Evolutionary conservation across 768 basidiomycete species (phyloP).

Genomic region (Suillus subaureus): DNA sequence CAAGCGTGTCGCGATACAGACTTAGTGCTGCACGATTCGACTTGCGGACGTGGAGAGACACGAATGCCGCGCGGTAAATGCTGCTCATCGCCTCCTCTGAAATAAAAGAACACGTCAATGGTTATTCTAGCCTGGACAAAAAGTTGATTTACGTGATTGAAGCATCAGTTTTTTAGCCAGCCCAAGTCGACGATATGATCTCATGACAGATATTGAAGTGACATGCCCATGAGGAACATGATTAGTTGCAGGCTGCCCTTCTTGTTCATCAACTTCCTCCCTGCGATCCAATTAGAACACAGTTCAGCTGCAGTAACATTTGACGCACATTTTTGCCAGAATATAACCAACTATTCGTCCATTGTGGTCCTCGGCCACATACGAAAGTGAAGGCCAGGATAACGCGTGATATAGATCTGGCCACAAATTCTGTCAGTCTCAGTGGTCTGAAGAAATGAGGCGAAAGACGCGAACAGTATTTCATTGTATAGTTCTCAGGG

Average conservation of each 20-base stretch:
- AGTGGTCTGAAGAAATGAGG: not conserved
- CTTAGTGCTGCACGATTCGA: slow-evolving; percentile 92
- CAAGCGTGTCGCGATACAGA: slow-evolving; percentile 86
- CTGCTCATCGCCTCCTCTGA: slow-evolving; percentile 90
- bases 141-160: slow-evolving; percentile 72
- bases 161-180: slow-evolving; percentile 94
- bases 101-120: slow-evolving; percentile 10
- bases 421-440: not conserved
- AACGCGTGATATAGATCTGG: slow-evolving; percentile 87
- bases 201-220: slow-evolving; percentile 93
- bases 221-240: slow-evolving; percentile 85
- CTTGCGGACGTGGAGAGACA: slow-evolving; percentile 90
- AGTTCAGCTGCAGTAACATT: not conserved
- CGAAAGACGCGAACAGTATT: slow-evolving; percentile 57
- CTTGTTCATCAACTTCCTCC: slow-evolving; percentile 54
- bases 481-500: slow-evolving; percentile 89
- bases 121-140: not conserved
- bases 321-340: slow-evolving; percentile 86
- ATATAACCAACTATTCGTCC: slow-evolving; percentile 94
- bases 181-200: slow-evolving; percentile 88
- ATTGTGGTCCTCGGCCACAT: slow-evolving; percentile 88
- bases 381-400: slow-evolving; percentile 93
- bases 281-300: slow-evolving; percentile 45
- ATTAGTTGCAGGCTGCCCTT: slow-evolving; percentile 49
- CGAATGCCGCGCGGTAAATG: slow-evolving; percentile 82